Conservation (phyloP, 2,329 filamentous ascomycete genomes). For the Hirsutella thompsonii region DNA sequence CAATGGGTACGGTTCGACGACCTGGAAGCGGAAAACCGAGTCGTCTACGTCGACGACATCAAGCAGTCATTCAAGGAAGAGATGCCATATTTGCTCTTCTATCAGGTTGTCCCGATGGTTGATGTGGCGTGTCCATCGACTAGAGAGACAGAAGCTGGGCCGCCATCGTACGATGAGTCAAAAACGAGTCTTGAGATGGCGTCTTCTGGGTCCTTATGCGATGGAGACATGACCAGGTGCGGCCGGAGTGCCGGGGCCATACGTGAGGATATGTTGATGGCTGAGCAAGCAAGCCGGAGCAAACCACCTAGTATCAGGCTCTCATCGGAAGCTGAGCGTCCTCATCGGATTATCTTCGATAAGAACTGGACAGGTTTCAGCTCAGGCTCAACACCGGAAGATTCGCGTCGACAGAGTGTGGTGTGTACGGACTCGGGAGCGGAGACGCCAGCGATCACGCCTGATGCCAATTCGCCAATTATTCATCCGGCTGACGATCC, state of each 20-base stretch:
- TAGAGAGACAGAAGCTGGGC: slow-evolving; percentile 32
- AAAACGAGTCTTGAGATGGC: slow-evolving; percentile 26
- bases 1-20: slow-evolving; percentile 93
- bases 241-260: slow-evolving; percentile 2
- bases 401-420: slow-evolving; percentile 37
- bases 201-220: slow-evolving; percentile 5
- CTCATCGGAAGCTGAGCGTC: slow-evolving; percentile 39
- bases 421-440: slow-evolving; percentile 32
- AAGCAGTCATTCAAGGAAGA: slow-evolving; percentile 68
- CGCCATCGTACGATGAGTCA: slow-evolving; percentile 46
- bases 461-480: slow-evolving; percentile 21
- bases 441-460: slow-evolving; percentile 23
- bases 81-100: slow-evolving; percentile 90
- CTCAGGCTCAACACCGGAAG: slow-evolving; percentile 16
- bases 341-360: slow-evolving; percentile 33
- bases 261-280: slow-evolving; percentile 12
- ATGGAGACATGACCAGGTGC: slow-evolving; percentile 5
- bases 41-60: slow-evolving; percentile 65
- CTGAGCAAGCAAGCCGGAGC: slow-evolving; percentile 13
- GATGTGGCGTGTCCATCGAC: slow-evolving; percentile 44
- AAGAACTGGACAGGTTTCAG: slow-evolving; percentile 26
- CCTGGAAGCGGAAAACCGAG: slow-evolving; percentile 52
- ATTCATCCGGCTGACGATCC: slow-evolving; percentile 39
- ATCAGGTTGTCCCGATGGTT: slow-evolving; percentile 81
- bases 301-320: slow-evolving; percentile 39